Base-by-base conservation (phyloP, 2,329 filamentous ascomycete genomes). In the Hypoxylon sp. region DNA sequence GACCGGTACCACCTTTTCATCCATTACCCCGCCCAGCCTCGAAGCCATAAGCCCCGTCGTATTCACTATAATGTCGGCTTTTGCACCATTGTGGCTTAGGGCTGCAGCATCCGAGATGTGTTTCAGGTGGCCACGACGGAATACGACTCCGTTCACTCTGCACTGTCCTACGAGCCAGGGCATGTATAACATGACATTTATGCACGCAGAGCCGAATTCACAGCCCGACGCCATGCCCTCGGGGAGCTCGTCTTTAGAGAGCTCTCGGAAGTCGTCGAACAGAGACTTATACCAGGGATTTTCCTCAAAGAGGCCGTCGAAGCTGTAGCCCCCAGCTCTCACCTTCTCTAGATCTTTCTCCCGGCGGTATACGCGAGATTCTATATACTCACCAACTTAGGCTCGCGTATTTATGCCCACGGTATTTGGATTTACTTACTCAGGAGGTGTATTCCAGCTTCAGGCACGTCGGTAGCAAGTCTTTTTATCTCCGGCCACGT, bases 131-230 rank as follows among this genome's bases (percentile, higher is more conserved):
- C 81, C 88, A 19, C 93, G 87, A 73, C 87, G 86, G 74, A 95
- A 82, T 0, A 88, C 82, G 5, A 92, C 91, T 28, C 93, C 92
- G 62, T 89, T 87, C 73, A 88, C 89, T 28, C 92, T 84, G 78
- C 93, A 97, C 80, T 96, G 90, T 0, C 92, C 91, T 0, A 92
- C 83, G 0, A 98, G 89, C 89, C 92, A 98, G 3, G 93, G 89
- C 1, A 98, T 88, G 80, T 98, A 98, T 63, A 98, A 81, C 45
- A 92, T 89, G 0, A 93, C 93, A 81, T 98, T 98, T 78, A 98
- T 95, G 81, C 94, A 98, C 43, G 97, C 90, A 0, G 92, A 95
- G 6, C 88, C 93, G 79, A 96, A 97, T 60, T 86, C 84, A 55
- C 88, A 92, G 23, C 89, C 94, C 10, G 90, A 91, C 66, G 93